Conservation (phyloP, 352 stramenopile species). For the Achlya hypogyna region DNA sequence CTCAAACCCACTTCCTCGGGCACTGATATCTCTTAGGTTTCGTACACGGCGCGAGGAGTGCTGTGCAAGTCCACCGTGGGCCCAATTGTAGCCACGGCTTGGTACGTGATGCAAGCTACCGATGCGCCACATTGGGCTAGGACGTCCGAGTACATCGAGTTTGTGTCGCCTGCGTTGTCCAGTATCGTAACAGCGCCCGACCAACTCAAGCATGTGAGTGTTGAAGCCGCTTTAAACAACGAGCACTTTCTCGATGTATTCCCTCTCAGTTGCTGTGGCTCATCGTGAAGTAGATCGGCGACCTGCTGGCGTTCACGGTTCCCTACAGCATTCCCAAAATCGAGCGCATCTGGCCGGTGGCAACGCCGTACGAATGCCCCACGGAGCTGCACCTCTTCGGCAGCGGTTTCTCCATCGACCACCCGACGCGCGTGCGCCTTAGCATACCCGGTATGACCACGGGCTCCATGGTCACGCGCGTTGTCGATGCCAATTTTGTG, state of each 20-base stretch:
- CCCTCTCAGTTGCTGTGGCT: neutral
- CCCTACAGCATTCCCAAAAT: constrained; percentile 9
- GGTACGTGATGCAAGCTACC: neutral
- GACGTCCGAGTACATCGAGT: constrained; percentile 6
- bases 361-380: constrained; percentile 1
- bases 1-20: neutral
- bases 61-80: neutral
- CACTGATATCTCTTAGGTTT: neutral
- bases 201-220: neutral
- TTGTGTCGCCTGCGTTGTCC: neutral
- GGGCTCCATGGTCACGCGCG: neutral
- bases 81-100: neutral
- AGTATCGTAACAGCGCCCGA: neutral
- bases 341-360: constrained; percentile 13
- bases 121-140: neutral
- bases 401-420: neutral
- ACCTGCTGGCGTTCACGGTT: neutral
- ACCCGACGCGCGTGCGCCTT: neutral
- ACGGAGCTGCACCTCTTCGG: constrained; percentile 18
- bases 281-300: neutral
- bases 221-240: constrained; percentile 15
- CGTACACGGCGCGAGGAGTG: neutral
- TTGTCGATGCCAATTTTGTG: neutral
- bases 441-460: constrained; percentile 4
- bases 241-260: constrained; percentile 15